Evolutionary conservation across 176 grass and related monocot species (phyloP), one percentile per base, ranked within the genome.

Genomic region (Aegilops umbellulata): DNA sequence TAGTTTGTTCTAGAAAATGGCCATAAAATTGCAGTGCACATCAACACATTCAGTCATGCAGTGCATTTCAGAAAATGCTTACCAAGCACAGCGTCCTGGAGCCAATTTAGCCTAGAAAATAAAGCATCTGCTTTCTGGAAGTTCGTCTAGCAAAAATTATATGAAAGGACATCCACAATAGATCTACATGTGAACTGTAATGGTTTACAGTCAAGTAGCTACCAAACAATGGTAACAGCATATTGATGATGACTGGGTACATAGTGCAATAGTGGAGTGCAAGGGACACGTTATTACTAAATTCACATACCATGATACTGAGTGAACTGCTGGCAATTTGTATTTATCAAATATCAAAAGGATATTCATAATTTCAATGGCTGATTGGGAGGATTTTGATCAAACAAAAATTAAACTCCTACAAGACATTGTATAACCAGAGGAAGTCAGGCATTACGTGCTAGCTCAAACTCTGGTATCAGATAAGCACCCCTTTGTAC

Each of bases 181-280:
- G 32, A 58, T 69, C n/a, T 19, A 61, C 31, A 83, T 42, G 81
- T 17, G 24, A 74, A 74, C 42, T 74, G 41, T 74, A 9, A 82
- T 69, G 4, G 19, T 71, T 73, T 60, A 61, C 5, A 42, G 47
- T 72, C 15, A 61, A 58, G 0, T 22, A 38, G n/a, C 51, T 39
- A 83, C 25, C 4, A 60, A 71, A 70, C 29, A 34, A 41, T 25
- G 29, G 26, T 51, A 68, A 24, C 19, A 22, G 26, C 63, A 68
- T 67, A 47, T 22, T 34, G 63, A 23, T 68, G 79, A 68, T 34
- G 41, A 31, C 39, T 49, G 22, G 10, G 26, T 81, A 10, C 31
- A 81, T 67, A 51, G 39, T 34, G 63, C 62, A 67, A 49, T 67
- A 66, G 61, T 49, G 79, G 62, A n/a, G 41, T 5, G 62, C 10